Conservation (phyloP, 768 basidiomycete species). For the Termitomyces sp. region DNA sequence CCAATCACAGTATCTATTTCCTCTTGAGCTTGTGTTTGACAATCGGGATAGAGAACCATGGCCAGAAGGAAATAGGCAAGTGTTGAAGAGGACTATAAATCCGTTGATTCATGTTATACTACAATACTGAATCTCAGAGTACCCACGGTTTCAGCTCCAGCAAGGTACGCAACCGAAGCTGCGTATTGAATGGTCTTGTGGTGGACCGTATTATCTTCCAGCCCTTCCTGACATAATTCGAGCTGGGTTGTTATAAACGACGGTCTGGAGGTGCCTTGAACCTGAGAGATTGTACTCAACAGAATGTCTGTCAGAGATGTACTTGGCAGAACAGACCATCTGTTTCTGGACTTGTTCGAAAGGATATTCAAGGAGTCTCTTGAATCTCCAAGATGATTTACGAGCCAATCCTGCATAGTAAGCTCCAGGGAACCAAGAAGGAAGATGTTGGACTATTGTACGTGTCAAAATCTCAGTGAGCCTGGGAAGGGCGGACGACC, state of each 20-base stretch:
- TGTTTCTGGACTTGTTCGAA: constrained; percentile 17
- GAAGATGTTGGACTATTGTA: constrained; percentile 22
- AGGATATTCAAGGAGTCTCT: constrained; percentile 2
- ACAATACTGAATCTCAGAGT: neutral
- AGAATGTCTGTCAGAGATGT: neutral
- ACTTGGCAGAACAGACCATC: constrained; percentile 21
- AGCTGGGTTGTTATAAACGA: constrained; percentile 1
- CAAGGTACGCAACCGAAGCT: constrained; percentile 18
- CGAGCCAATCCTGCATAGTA: constrained; percentile 15
- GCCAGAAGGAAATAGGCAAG: constrained; percentile 29
- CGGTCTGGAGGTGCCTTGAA: neutral
- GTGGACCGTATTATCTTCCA: neutral
- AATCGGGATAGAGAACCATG: constrained; percentile 31
- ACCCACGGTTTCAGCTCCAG: constrained; percentile 31
- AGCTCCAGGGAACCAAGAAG: constrained; percentile 27
- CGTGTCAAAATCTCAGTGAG: neutral
- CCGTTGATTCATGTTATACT: neutral
- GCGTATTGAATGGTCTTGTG: constrained; percentile 13
- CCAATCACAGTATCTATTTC: constrained; percentile 34
- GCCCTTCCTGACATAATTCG: neutral
- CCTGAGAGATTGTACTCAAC: neutral
- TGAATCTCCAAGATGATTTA: constrained; percentile 5
- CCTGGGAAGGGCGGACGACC: neutral
- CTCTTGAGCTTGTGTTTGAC: constrained; percentile 28
- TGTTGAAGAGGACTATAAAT: constrained; percentile 20